These are phyloP conservation scores for Paramecium pentaurelia DNA, from an alignment of 73 alveolate species.

Conservation along the genomic window DNA sequence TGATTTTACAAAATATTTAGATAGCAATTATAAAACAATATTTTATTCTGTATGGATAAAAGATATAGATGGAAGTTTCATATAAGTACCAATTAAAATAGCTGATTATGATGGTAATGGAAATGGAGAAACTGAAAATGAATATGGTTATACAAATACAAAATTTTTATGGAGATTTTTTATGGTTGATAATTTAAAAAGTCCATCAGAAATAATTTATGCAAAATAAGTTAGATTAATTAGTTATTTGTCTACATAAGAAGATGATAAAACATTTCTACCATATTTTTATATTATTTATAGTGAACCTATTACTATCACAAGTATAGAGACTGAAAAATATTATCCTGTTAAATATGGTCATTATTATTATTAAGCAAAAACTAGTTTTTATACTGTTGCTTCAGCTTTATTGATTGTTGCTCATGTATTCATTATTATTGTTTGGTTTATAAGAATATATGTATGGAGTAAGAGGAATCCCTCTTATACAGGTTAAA, in stretches of 20 bases:
- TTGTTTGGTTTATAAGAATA: slow-evolving; percentile 68
- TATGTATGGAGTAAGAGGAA: slow-evolving; percentile 78
- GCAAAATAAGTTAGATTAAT: slow-evolving; percentile 58
- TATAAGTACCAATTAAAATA: slow-evolving; percentile 84
- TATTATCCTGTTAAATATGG: slow-evolving; percentile 24
- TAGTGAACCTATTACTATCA: background rate
- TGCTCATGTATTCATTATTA: slow-evolving; percentile 33
- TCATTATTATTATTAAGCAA: slow-evolving; percentile 63
- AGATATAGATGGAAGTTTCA: slow-evolving; percentile 63
- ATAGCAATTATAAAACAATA: slow-evolving; percentile 27
- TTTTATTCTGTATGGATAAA: slow-evolving; percentile 82
- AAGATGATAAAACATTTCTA: slow-evolving; percentile 61
- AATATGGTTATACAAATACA: slow-evolving; percentile 46
- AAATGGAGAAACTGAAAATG: slow-evolving; percentile 51
- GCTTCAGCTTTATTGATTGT: slow-evolving; percentile 59
- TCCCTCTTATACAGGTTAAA: slow-evolving; percentile 63
- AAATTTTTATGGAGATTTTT: slow-evolving; percentile 72
- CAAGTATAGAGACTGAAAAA: background rate
- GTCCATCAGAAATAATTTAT: slow-evolving; percentile 69
- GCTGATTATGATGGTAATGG: slow-evolving; percentile 63
- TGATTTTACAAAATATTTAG: slow-evolving; percentile 54
- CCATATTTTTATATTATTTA: slow-evolving; percentile 66
- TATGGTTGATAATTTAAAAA: slow-evolving; percentile 62
- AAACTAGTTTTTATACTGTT: slow-evolving; percentile 55
- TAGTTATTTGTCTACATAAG: slow-evolving; percentile 56